A percentile compares a stretch with the other conserved stretches of the same genome.
These are phyloP conservation scores for Globisporangium solare DNA, from an alignment of 352 stramenopile species.

Conservation along the genomic window DNA sequence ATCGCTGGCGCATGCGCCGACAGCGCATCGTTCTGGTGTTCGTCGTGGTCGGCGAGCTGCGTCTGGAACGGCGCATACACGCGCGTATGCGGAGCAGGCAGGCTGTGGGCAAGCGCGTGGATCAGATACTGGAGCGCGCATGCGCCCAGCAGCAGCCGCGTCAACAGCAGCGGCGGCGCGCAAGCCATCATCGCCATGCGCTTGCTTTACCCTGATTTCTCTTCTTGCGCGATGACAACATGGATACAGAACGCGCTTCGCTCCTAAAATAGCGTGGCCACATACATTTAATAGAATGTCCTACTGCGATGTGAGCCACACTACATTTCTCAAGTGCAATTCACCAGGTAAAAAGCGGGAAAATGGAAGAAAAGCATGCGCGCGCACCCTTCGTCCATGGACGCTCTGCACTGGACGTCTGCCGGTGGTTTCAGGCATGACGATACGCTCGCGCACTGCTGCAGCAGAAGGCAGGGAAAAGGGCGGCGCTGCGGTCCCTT, in stretches of 20 bases:
- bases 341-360: background rate
- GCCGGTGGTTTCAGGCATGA: background rate
- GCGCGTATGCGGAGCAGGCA: background rate
- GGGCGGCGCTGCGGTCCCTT: background rate
- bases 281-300: background rate
- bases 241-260: too few species aligned
- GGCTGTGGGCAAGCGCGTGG: background rate
- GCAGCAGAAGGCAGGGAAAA: too few species aligned
- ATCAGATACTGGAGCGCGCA: background rate
- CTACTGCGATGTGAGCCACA: background rate
- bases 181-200: background rate
- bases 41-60: background rate
- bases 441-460: background rate
- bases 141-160: background rate
- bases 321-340: too few species aligned
- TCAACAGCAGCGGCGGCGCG: background rate
- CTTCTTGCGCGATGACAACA: background rate
- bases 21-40: background rate
- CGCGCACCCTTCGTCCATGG: background rate
- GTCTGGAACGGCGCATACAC: constrained; percentile 9
- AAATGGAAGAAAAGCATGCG: background rate
- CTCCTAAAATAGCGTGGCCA: too few species aligned
- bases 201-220: background rate
- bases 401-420: background rate
- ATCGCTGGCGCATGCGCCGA: constrained; percentile 16